A percentile compares a stretch with the other conserved stretches of the same genome.
Evolutionary conservation across 768 basidiomycete genomes (phyloP).

Genomic region (Sarcomyxa edulis): DNA sequence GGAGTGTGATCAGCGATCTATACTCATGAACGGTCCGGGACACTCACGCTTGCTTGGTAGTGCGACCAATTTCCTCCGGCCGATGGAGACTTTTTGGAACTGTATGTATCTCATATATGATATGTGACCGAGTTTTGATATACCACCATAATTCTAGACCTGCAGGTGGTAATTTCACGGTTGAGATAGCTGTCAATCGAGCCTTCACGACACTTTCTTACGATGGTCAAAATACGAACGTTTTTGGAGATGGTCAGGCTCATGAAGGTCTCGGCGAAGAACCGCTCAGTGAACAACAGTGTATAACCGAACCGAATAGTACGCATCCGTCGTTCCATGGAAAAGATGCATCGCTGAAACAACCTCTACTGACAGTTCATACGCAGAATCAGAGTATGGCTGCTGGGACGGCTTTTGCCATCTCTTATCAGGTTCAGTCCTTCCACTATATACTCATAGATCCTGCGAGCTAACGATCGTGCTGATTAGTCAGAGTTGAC

Average conservation of each 20-base stretch:
- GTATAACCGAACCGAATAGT: slow-evolving; percentile 48
- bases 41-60: slow-evolving; percentile 16
- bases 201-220: slow-evolving; percentile 42
- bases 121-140: background rate
- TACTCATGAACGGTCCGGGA: background rate
- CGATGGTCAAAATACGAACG: slow-evolving; percentile 24
- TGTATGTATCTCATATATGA: slow-evolving; percentile 21
- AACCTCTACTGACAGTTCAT: slow-evolving; percentile 34
- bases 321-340: slow-evolving; percentile 11
- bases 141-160: slow-evolving; percentile 23
- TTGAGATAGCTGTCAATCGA: slow-evolving; percentile 47
- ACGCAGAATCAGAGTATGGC: slow-evolving; percentile 45
- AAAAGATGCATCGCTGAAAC: background rate
- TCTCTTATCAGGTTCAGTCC: slow-evolving; percentile 29
- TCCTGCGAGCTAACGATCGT: background rate
- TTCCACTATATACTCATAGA: slow-evolving; percentile 8
- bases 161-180: slow-evolving; percentile 40
- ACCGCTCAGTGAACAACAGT: too few relatives aligned
- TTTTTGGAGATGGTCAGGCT: slow-evolving; percentile 29
- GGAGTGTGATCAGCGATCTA: too few relatives aligned
- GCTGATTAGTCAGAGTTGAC: slow-evolving; percentile 34
- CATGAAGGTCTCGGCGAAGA: slow-evolving; percentile 24
- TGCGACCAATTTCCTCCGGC: slow-evolving; percentile 39
- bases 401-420: slow-evolving; percentile 52
- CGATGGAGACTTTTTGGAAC: slow-evolving; percentile 32